Evolutionary conservation across 2,329 filamentous ascomycete genomes (phyloP).

Genomic region (Venturia asperata): DNA sequence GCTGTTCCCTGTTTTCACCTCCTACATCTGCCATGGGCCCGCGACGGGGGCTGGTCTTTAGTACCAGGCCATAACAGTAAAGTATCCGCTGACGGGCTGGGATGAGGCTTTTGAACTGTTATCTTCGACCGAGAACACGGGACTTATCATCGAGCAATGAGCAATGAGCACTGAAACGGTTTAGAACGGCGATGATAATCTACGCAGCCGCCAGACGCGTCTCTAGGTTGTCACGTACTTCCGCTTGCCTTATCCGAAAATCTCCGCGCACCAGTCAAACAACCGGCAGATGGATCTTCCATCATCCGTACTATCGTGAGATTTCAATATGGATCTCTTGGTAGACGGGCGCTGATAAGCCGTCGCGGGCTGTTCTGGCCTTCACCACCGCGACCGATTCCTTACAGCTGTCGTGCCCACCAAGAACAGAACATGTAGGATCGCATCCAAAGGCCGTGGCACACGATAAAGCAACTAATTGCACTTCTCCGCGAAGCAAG

Average conservation of each 20-base stretch:
- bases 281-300: not conserved
- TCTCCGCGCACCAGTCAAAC: not conserved
- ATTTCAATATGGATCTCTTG: not conserved
- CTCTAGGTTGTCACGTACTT: not conserved
- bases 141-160: not conserved
- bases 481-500: not conserved
- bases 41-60: not conserved
- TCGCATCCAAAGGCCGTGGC: not conserved
- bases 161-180: not conserved
- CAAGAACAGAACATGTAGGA: not conserved
- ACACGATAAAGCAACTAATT: not conserved
- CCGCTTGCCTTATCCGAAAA: not conserved
- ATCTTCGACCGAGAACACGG: not conserved
- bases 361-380: not conserved
- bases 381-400: not conserved
- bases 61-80: not conserved
- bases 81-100: not conserved
- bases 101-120: not conserved
- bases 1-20: not conserved
- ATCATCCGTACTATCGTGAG: constrained; percentile 7
- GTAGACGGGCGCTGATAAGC: not conserved
- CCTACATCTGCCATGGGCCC: not conserved
- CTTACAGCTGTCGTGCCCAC: not conserved
- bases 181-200: not conserved
- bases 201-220: not conserved